Evolutionary conservation across 306 rosid genomes (phyloP), one percentile per base, ranked within the genome.

Genomic region (Crotalaria pallida): DNA sequence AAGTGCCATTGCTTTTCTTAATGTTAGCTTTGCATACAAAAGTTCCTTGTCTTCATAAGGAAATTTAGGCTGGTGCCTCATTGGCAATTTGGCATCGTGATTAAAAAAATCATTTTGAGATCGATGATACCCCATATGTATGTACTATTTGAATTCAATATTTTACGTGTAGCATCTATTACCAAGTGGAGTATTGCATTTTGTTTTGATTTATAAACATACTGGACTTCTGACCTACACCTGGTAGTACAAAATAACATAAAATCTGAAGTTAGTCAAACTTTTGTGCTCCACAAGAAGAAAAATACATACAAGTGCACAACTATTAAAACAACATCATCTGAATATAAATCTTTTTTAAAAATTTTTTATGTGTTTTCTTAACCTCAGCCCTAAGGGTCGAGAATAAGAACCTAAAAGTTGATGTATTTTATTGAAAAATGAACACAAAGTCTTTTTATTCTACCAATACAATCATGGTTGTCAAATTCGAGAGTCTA

Each of bases 151-250:
- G 33, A 73, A 47, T 64, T 31, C 55, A 64, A 53, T 10, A 21
- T 21, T 72, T 53, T 24, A 27, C 47, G 44, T 12, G 3, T 31
- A 18, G 18, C 34, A 17, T 27, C 11, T 13, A 45, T 3, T 41
- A 50, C 56, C 73, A 53, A 56, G 58, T 21, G 41, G 50, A 57
- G 36, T 33, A n/a, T 15, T 26, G 29, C 29, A 16, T 33, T 75
- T 75, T 56, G 62, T 67, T 76, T 76, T 36, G 7, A 58, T 49
- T 26, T 45, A 0, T n/a, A 17, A 41, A 44, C 17, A 11, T 33
- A 33, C 60, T 67, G 55, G 72, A 61, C 60, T 40, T 73, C 40
- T 67, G 65, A 67, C 71, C 38, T 41, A 58, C 67, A 73, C 67
- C 26, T 33, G 26, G 50, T 27, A 6, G n/a, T n/a, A n/a, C 73